phyloP scores from a whole-genome alignment of 352 stramenopile species.

The Globisporangium nodosum region DNA sequence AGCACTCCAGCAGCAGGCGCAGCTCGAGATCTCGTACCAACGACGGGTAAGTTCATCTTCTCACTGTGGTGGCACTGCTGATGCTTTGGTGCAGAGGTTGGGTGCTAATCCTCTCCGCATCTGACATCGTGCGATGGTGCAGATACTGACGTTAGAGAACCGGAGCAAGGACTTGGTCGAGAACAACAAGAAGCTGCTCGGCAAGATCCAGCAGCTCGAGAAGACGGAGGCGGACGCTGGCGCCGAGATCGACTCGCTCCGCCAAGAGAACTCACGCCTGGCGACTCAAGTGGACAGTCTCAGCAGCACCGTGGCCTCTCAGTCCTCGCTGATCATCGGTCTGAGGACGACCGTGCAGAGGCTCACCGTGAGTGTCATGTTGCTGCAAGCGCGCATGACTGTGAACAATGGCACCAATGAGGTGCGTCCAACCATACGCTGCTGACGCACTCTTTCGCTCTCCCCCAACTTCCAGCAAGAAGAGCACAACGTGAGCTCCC shows the following conservation, averaged over 20 bases:
- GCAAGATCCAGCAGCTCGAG: slow-evolving; percentile 58
- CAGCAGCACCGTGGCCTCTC: slow-evolving; percentile 45
- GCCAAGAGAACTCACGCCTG: slow-evolving; percentile 37
- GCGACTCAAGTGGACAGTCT: slow-evolving; percentile 30
- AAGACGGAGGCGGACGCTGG: slow-evolving; percentile 39
- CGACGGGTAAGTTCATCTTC: slow-evolving; percentile 30
- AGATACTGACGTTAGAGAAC: slow-evolving; percentile 63
- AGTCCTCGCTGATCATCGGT: slow-evolving; percentile 53
- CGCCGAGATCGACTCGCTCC: slow-evolving; percentile 23
- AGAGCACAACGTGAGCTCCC: slow-evolving; percentile 30
- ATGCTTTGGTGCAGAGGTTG: background rate
- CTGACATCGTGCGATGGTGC: background rate
- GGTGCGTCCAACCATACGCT: background rate
- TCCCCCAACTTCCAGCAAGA: slow-evolving; percentile 25
- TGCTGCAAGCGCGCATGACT: background rate
- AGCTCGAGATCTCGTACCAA: slow-evolving; percentile 63
- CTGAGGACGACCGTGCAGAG: slow-evolving; percentile 48
- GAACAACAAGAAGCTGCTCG: slow-evolving; percentile 70
- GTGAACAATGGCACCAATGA: background rate
- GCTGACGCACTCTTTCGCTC: background rate
- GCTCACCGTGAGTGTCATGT: slow-evolving; percentile 27
- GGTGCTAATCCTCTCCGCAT: background rate
- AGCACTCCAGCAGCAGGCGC: slow-evolving; percentile 59
- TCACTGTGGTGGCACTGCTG: too few species aligned
- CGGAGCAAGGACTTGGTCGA: slow-evolving; percentile 47